Conservation (phyloP, 1,284 basidiomycete species). For the Ganoderma sp. region DNA sequence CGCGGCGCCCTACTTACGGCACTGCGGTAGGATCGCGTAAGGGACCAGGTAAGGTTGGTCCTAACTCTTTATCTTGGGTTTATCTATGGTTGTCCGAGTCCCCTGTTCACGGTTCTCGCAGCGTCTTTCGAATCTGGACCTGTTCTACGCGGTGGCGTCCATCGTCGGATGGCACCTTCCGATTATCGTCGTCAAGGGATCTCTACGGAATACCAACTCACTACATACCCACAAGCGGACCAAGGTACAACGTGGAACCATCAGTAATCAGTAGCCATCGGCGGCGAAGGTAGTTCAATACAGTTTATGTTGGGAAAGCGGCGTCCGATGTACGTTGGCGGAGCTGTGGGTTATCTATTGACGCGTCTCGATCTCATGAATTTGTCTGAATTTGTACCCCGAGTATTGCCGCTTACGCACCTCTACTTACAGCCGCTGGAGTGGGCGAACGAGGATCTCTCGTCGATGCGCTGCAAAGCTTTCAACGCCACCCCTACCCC, state of each 20-base stretch:
- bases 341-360: constrained; percentile 3
- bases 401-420: not conserved
- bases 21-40: not conserved
- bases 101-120: not conserved
- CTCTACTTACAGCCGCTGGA: not conserved
- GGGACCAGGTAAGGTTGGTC: not conserved
- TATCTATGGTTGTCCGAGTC: not conserved
- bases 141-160: not conserved
- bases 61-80: too few relatives aligned
- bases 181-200: constrained; percentile 3
- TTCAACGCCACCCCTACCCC: not conserved
- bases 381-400: not conserved
- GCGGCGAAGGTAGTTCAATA: constrained; percentile 1
- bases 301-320: not conserved
- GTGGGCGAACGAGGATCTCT: not conserved
- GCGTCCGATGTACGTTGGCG: not conserved
- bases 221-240: not conserved
- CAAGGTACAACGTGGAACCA: constrained; percentile 2
- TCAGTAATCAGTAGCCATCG: not conserved
- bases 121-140: not conserved
- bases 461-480: not conserved
- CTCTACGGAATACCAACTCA: not conserved
- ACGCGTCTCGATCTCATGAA: not conserved
- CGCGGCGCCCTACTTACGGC: not conserved
- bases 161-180: not conserved